These are phyloP conservation scores for Vaccinium macrocarpon DNA, from an alignment of 148 eudicot genomes.

Conservation along the genomic window DNA sequence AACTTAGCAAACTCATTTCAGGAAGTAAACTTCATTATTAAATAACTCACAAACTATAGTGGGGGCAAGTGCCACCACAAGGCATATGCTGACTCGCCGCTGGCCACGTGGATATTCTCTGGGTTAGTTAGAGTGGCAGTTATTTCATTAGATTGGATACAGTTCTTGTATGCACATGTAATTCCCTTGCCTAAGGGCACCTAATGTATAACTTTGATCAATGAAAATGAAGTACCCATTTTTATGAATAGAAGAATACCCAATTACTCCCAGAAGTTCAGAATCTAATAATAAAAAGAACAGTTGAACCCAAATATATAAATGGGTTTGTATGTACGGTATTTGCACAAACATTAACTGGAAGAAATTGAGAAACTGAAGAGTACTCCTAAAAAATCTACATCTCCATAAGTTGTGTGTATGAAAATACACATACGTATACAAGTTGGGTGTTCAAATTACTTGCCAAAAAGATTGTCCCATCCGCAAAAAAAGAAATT, in stretches of 20 bases:
- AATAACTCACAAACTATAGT: not conserved
- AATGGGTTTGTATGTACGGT: not conserved
- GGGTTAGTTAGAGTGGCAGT: not conserved
- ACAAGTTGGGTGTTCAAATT: not conserved
- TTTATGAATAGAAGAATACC: not conserved
- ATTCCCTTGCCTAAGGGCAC: not conserved
- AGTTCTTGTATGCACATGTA: not conserved
- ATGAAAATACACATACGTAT: not conserved
- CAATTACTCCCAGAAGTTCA: not conserved
- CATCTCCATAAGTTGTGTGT: not conserved
- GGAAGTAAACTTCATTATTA: not conserved
- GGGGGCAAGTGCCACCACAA: not conserved
- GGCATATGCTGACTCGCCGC: not conserved
- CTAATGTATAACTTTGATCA: not conserved
- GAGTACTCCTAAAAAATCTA: not conserved
- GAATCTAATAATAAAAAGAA: too few relatives aligned
- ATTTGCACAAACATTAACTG: not conserved
- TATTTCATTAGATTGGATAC: not conserved
- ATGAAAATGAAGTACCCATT: not conserved
- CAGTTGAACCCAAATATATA: not conserved
- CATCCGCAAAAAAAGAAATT: too few relatives aligned
- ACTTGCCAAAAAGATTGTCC: not conserved
- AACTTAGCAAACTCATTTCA: not conserved
- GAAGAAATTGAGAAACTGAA: not conserved
- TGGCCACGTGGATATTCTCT: not conserved